Conservation (phyloP, 208 protist species). For the Crithidia brevicula region DNA sequence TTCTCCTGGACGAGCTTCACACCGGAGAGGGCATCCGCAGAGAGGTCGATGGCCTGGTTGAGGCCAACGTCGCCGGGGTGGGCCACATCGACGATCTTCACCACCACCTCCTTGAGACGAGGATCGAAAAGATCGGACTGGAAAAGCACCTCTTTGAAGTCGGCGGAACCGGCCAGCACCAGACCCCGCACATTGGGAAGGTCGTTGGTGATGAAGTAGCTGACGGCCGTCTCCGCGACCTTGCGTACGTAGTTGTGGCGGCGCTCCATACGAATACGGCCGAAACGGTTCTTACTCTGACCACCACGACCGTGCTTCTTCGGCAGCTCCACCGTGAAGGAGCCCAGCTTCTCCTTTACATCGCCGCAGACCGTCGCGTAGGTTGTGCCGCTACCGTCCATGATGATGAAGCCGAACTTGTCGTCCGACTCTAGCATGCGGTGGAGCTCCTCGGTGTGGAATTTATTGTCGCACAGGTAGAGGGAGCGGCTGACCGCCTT, state of each 20-base stretch:
- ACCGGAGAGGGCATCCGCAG: conserved; percentile 94
- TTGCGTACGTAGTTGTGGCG: conserved; percentile 99
- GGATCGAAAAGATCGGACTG: conserved; percentile 98
- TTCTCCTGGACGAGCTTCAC: conserved; percentile 99
- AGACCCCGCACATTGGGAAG: conserved; percentile 98
- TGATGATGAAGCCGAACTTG: conserved; percentile 99
- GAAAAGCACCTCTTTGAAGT: conserved; percentile 99
- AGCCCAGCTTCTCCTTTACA: conserved; percentile 97
- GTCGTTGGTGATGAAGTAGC: conserved; percentile 99
- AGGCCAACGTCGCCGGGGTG: conserved; percentile 99
- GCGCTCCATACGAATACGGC: conserved; percentile 99
- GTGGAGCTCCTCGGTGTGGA: conserved; percentile 97
- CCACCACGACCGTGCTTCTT: conserved; percentile 99
- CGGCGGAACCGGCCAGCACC: conserved; percentile 99
- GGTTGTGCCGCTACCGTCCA: conserved; percentile 98
- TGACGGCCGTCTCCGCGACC: conserved; percentile 97
- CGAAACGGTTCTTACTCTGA: conserved; percentile 99
- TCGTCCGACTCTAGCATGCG: conserved; percentile 99
- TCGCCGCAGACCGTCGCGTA: conserved; percentile 99
- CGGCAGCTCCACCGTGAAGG: conserved; percentile 99
- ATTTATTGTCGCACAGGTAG: conserved; percentile 99
- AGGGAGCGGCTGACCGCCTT: conserved; percentile 99
- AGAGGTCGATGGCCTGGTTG: conserved; percentile 99
- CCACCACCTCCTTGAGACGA: conserved; percentile 97
- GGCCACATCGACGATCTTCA: conserved; percentile 99